Conservation (phyloP, 805 yeast genomes). For the Candida lessepsii region DNA sequence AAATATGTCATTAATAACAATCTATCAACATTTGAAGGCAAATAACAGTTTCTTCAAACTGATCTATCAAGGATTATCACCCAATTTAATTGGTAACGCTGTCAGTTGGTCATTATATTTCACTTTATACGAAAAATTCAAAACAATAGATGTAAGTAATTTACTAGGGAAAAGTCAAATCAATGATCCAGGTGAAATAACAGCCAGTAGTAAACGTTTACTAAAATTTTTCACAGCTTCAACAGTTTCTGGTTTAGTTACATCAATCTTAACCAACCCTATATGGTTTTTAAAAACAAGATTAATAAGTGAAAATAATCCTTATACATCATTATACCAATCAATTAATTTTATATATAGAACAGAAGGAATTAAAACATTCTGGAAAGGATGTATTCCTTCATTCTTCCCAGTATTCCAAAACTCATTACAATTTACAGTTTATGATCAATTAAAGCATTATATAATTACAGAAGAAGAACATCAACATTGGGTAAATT, state of each 20-base stretch:
- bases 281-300: conserved; percentile 95
- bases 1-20: conserved; percentile 2
- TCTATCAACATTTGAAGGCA: conserved; percentile 7
- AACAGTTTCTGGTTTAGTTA: conserved; percentile 64
- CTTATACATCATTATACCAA: conserved; percentile 56
- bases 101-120: conserved; percentile 90
- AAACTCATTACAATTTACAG: conserved; percentile 82
- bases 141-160: conserved; percentile 20
- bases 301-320: conserved; percentile 62
- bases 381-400: conserved; percentile 75
- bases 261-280: conserved; percentile 83
- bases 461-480: conserved; percentile 9
- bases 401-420: conserved; percentile 82
- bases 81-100: conserved; percentile 81
- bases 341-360: conserved; percentile 51
- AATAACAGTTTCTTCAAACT: conserved; percentile 1
- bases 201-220: conserved; percentile 15
- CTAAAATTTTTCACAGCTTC: conserved; percentile 36
- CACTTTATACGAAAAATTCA: conserved; percentile 65
- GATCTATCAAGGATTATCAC: conserved; percentile 72
- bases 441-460: conserved; percentile 75
- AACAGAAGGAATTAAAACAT: conserved; percentile 58
- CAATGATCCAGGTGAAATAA: not conserved
- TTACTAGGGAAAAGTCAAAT: not conserved
- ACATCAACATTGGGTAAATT: conserved; percentile 29